Conservation (phyloP, 352 stramenopile genomes). For the Phytophthora uliginosa region DNA sequence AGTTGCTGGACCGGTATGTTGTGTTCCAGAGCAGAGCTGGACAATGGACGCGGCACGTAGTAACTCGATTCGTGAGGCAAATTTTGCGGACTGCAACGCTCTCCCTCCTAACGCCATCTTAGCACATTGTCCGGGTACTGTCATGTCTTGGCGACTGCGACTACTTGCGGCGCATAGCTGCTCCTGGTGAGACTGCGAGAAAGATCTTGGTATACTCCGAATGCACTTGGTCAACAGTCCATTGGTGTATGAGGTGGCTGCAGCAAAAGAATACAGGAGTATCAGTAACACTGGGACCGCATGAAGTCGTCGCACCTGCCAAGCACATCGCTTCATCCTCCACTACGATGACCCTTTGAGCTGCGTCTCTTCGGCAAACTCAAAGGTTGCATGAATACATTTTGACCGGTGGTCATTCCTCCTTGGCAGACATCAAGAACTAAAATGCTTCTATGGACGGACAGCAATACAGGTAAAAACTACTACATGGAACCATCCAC, state of each 20-base stretch:
- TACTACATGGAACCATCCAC: constrained; percentile 33
- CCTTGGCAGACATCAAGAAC: constrained; percentile 19
- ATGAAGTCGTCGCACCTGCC: constrained; percentile 7
- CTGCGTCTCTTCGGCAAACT: constrained; percentile 10
- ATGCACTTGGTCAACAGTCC: constrained; percentile 32
- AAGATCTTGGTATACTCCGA: constrained; percentile 35
- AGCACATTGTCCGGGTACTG: constrained; percentile 34
- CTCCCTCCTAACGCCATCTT: constrained; percentile 39
- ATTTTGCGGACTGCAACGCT: constrained; percentile 30
- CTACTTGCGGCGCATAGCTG: constrained; percentile 27
- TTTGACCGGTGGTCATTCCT: neutral
- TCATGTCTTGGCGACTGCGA: constrained; percentile 16
- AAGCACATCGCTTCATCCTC: constrained; percentile 14
- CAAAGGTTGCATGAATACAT: too few species aligned
- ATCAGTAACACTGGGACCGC: constrained; percentile 16
- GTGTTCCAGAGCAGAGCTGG: constrained; percentile 33
- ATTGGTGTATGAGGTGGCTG: constrained; percentile 5
- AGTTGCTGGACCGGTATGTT: constrained; percentile 37
- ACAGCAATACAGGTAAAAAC: constrained; percentile 42
- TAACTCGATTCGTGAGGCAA: constrained; percentile 33
- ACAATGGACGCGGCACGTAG: constrained; percentile 34
- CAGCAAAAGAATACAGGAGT: constrained; percentile 11
- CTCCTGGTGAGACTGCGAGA: constrained; percentile 41
- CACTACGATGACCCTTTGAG: neutral
- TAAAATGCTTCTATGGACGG: constrained; percentile 35